Base-by-base conservation (phyloP, 2,329 filamentous ascomycete genomes). In the Fonsecaea pugnacius region DNA sequence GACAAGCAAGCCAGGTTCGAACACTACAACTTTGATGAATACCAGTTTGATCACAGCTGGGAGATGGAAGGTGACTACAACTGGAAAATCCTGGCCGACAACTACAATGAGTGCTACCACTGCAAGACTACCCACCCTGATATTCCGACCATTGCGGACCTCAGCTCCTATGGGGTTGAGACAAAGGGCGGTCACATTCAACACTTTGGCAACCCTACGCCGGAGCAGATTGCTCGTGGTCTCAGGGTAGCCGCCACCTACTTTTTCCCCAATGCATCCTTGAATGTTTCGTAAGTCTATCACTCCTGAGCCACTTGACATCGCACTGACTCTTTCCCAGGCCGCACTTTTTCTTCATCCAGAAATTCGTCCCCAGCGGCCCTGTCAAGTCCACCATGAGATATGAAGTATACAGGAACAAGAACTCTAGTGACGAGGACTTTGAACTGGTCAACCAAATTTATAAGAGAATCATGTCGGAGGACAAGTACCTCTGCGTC, bases 341-440 rank as follows among this genome's bases (percentile, higher is more conserved):
- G 16, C 81, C 84, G 24, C 79, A 88, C 75, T 88, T 88, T 75
- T 84, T 89, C 76, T 86, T 87, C 78, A 83, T 87, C 62, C 85
- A 88, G 72, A 80, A 85, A 64, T 87, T 88, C 74, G 79, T 88
- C 14, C 87, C 87, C 12, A 80, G 76, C 54, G 77, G 79, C 1
- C 78, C 86, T 0, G 78, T 75, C 43, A 80, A 75, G 48, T 83
- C 82, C 1, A 76, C 78, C 46, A 88, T 89, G 83, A 79, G 80
- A 62, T 88, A 89, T 74, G 84, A 89, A 72, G 82, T 89, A 58
- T 89, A 81, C 78, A 81, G 85, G 65, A 85, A 88, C 80, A 85
- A 84, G 73, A 76, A 84, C 72, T 83, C 85, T 3, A 79, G 78
- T 24, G 83, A 87, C 9, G 82, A 83, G 32, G 83, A 87, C 66